Conservation (phyloP, 2,329 filamentous ascomycete genomes). For the Tothia fuscella region DNA sequence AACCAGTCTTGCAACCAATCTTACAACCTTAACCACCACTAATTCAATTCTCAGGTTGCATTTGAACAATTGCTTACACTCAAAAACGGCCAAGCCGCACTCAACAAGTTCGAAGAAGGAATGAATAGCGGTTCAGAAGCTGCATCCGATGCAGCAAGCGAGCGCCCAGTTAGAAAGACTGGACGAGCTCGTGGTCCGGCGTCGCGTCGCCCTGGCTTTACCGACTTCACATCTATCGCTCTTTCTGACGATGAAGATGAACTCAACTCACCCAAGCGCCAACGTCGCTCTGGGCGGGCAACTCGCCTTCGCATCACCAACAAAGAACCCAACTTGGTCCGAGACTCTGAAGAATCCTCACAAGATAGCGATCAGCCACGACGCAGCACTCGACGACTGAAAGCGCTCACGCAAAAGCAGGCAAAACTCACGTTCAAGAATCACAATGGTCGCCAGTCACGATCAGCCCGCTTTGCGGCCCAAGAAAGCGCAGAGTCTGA, state of each 20-base stretch:
- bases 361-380: background rate
- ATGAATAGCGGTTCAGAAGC: conserved; percentile 4
- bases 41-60: conserved; percentile 26
- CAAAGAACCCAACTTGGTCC: no score
- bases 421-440: background rate
- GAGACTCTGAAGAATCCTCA: no score
- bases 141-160: background rate
- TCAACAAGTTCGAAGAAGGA: conserved; percentile 28
- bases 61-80: conserved; percentile 33
- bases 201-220: background rate
- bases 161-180: background rate
- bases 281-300: no score
- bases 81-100: conserved; percentile 34
- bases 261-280: no score
- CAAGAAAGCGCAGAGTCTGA: background rate
- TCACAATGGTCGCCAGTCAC: background rate
- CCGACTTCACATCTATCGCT: conserved; percentile 3
- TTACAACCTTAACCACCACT: background rate
- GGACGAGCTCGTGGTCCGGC: background rate
- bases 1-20: no score
- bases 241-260: background rate
- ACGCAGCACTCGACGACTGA: background rate
- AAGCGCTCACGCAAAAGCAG: background rate
- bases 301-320: no score
- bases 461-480: background rate